Percentiles rank a stretch among this genome's conserved stretches.
Evolutionary conservation across 768 basidiomycete genomes (phyloP).

Genomic region (Tephrocybe rancida): DNA sequence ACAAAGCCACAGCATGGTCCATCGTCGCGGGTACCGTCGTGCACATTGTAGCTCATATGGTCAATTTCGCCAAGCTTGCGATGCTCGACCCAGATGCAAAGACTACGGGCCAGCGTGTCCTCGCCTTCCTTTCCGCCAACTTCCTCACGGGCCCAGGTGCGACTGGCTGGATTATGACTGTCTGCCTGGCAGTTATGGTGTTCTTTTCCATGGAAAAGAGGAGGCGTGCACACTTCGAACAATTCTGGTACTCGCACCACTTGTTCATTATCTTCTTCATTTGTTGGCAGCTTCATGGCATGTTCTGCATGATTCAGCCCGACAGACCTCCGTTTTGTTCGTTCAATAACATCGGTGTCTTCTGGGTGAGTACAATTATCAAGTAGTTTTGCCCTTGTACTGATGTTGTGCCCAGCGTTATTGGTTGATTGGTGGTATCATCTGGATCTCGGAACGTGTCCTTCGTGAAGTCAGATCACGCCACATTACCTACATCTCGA

Average conservation of each 20-base stretch:
- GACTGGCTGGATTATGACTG: conserved; percentile 91
- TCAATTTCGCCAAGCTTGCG: conserved; percentile 77
- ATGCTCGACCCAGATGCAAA: conserved; percentile 53
- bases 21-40: conserved; percentile 78
- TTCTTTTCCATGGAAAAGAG: conserved; percentile 85
- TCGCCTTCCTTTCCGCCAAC: conserved; percentile 78
- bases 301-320: conserved; percentile 97
- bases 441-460: conserved; percentile 88
- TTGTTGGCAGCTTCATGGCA: conserved; percentile 92
- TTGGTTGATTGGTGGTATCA: conserved; percentile 85
- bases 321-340: conserved; percentile 90
- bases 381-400: conserved; percentile 4
- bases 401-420: conserved; percentile 57
- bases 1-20: conserved; percentile 90
- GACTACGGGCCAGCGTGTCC: conserved; percentile 54
- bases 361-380: conserved; percentile 73
- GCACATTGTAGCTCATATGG: conserved; percentile 84
- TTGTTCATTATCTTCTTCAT: conserved; percentile 93
- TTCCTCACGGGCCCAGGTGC: conserved; percentile 81
- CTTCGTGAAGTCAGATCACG: conserved; percentile 91
- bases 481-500: conserved; percentile 90
- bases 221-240: conserved; percentile 78
- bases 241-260: conserved; percentile 89
- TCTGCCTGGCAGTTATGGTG: conserved; percentile 73
- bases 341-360: conserved; percentile 83